Evolutionary conservation across 805 yeast genomes (phyloP).

Genomic region (Pichia kluyveri): DNA sequence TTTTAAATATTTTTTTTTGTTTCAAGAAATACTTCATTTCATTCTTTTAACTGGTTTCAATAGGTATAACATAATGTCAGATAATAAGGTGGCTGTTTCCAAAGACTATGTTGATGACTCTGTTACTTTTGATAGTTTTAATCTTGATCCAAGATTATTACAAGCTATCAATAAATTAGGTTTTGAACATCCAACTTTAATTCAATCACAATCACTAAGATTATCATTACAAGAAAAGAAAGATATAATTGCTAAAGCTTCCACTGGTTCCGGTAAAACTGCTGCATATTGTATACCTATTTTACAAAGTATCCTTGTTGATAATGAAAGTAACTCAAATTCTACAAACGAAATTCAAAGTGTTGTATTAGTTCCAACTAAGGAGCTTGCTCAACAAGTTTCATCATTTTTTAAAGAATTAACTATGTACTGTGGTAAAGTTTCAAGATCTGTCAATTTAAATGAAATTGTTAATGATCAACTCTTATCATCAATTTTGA

Average conservation of each 20-base stretch:
- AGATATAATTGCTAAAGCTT: conserved; percentile 88
- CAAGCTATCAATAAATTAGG: conserved; percentile 82
- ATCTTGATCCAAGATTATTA: conserved; percentile 69
- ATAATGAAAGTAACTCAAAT: conserved; percentile 16
- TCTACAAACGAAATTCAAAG: conserved; percentile 34
- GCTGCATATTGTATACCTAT: conserved; percentile 86
- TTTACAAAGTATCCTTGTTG: conserved; percentile 59
- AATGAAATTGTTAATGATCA: conserved; percentile 53
- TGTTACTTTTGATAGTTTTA: conserved; percentile 63
- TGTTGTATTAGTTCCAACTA: conserved; percentile 83
- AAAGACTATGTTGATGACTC: conserved; percentile 66
- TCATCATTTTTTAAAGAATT: conserved; percentile 58
- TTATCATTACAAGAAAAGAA: conserved; percentile 82
- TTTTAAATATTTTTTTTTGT: too few species aligned
- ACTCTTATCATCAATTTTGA: conserved; percentile 60
- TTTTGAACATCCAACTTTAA: conserved; percentile 77
- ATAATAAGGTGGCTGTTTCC: conserved; percentile 37
- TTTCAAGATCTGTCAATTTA: conserved; percentile 56
- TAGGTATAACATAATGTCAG: conserved; percentile 11
- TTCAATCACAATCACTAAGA: conserved; percentile 88
- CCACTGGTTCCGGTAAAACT: conserved; percentile 95
- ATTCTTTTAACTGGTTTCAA: too few species aligned
- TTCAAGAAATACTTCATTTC: too few species aligned
- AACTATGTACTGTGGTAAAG: conserved; percentile 60
- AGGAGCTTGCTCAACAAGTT: conserved; percentile 87